phyloP scores from a whole-genome alignment of 306 rosid species.

The Albizia julibrissin region DNA sequence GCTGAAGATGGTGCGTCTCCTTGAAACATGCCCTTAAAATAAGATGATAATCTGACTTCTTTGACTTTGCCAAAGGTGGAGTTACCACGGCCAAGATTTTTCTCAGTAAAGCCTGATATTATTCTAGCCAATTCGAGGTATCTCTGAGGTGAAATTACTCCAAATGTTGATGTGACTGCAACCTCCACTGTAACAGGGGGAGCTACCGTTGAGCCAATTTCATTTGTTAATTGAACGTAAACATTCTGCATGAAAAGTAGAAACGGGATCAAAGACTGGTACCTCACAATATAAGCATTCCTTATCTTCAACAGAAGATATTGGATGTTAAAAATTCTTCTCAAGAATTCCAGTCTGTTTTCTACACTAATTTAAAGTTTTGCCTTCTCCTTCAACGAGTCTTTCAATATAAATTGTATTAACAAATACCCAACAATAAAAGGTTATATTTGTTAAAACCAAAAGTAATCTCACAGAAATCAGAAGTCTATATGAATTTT shows the following conservation, averaged over 20 bases:
- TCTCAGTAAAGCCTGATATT: slow-evolving; percentile 48
- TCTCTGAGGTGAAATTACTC: slow-evolving; percentile 64
- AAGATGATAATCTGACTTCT: slow-evolving; percentile 69
- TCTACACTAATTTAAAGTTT: slow-evolving; percentile 6
- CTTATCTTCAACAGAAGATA: neutral
- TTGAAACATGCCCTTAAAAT: slow-evolving; percentile 47
- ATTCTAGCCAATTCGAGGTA: slow-evolving; percentile 72
- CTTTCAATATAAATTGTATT: slow-evolving; percentile 9
- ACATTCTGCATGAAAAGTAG: slow-evolving; percentile 59
- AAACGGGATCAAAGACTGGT: neutral
- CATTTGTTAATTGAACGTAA: slow-evolving; percentile 69
- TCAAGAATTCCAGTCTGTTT: neutral
- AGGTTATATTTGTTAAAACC: slow-evolving; percentile 2
- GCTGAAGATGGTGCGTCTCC: slow-evolving; percentile 61
- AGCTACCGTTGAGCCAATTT: slow-evolving; percentile 63
- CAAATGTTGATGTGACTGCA: slow-evolving; percentile 54
- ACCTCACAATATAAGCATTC: neutral
- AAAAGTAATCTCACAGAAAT: slow-evolving; percentile 6
- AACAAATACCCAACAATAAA: neutral
- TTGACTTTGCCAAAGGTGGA: slow-evolving; percentile 74
- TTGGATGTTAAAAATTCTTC: neutral
- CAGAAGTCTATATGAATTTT: slow-evolving; percentile 5
- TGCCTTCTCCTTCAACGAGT: neutral
- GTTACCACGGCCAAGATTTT: slow-evolving; percentile 85
- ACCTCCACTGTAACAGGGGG: slow-evolving; percentile 71